Conservation (phyloP, 352 stramenopile species). For the Blastocystis sp. region DNA sequence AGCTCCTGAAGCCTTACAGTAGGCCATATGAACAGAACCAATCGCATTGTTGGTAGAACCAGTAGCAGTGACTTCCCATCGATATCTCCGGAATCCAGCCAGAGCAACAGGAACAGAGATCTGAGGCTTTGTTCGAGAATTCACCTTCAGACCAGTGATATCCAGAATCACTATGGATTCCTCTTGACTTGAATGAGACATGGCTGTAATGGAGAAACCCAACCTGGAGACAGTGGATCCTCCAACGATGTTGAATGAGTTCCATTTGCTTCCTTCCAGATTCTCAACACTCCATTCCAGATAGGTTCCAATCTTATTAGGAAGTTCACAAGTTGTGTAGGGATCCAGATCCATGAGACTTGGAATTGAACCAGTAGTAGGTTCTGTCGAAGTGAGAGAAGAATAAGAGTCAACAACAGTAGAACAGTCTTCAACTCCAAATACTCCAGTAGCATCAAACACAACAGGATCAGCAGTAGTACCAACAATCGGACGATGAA, state of each 20-base stretch:
- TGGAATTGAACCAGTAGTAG: not conserved
- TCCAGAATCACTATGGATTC: not conserved
- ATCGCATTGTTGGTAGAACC: not conserved
- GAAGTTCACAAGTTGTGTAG: not conserved
- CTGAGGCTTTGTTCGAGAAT: not conserved
- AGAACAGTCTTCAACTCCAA: slow-evolving; percentile 14
- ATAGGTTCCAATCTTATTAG: not conserved
- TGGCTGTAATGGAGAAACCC: no score
- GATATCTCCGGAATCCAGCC: not conserved
- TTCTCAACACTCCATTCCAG: not conserved
- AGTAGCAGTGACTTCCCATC: not conserved
- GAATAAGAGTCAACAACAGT: not conserved
- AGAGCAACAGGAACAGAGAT: not conserved
- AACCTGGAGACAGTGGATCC: no score
- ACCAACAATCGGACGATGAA: not conserved
- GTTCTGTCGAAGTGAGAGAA: not conserved
- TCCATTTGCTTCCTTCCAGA: not conserved
- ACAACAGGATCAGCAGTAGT: not conserved
- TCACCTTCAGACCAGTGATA: not conserved
- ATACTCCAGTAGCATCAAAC: slow-evolving; percentile 16
- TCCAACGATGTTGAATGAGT: no score
- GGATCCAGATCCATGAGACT: slow-evolving; percentile 2
- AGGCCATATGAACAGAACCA: not conserved
- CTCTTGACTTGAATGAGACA: no score
- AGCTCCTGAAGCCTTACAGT: not conserved